These are phyloP conservation scores for Hamigera avellanea DNA, from an alignment of 495 filamentous ascomycete species.

Conservation along the genomic window DNA sequence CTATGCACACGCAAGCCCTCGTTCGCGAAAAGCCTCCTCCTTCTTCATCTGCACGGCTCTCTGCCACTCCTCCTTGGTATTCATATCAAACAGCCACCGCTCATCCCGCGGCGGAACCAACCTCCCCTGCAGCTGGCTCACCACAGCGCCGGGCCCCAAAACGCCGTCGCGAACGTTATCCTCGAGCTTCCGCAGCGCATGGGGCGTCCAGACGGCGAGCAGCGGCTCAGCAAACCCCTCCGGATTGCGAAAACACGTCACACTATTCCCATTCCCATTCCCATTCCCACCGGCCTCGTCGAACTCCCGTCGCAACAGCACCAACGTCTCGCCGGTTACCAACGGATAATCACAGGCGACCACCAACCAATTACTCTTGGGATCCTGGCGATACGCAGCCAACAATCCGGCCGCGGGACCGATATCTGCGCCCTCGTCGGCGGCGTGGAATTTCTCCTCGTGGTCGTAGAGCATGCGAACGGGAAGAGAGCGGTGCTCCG, in stretches of 20 bases:
- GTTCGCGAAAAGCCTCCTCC: too few species aligned
- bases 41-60: slow-evolving; percentile 3
- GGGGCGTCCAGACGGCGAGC: slow-evolving; percentile 10
- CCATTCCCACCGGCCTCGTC: too few species aligned
- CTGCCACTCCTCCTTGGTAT: slow-evolving; percentile 11
- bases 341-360: slow-evolving; percentile 15
- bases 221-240: slow-evolving; percentile 12
- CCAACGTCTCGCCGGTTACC: slow-evolving; percentile 8
- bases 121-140: slow-evolving; percentile 7
- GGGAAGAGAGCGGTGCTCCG: too few species aligned
- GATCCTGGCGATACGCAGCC: slow-evolving; percentile 10
- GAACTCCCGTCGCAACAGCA: slow-evolving; percentile 6
- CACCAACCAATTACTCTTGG: slow-evolving; percentile 12
- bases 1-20: too few species aligned
- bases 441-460: too few species aligned
- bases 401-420: slow-evolving; percentile 12
- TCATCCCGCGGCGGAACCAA: slow-evolving; percentile 7
- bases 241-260: slow-evolving; percentile 14
- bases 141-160: slow-evolving; percentile 7
- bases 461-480: too few species aligned
- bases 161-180: slow-evolving; percentile 7
- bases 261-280: too few species aligned
- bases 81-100: slow-evolving; percentile 10
- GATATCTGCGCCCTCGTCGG: slow-evolving; percentile 2
- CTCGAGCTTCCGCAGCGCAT: slow-evolving; percentile 5